phyloP scores from a whole-genome alignment of 176 grass and related monocot genomes.

The Cocos nucifera region DNA sequence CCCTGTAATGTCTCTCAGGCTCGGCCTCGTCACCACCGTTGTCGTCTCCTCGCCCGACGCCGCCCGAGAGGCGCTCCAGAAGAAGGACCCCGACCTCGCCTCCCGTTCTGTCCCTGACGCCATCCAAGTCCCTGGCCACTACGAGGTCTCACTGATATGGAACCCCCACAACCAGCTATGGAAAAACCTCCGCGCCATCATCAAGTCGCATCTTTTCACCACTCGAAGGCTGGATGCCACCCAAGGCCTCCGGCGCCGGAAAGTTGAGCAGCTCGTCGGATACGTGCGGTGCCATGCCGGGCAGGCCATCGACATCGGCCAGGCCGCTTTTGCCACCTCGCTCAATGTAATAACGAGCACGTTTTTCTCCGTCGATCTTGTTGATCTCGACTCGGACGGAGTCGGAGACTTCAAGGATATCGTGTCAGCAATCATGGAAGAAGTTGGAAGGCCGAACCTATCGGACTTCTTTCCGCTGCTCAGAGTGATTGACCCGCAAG shows the following conservation, averaged over 20 bases:
- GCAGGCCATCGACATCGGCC: constrained; percentile 13
- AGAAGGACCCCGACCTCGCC: constrained; percentile 34
- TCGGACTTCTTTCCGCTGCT: constrained; percentile 42
- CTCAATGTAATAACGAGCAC: constrained; percentile 36
- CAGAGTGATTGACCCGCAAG: constrained; percentile 35
- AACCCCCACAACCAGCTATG: constrained; percentile 20
- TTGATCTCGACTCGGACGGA: constrained; percentile 16
- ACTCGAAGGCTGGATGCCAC: constrained; percentile 16
- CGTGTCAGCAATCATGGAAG: constrained; percentile 23
- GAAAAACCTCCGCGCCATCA: constrained; percentile 29
- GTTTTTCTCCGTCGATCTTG: constrained; percentile 40
- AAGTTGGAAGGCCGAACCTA: constrained; percentile 24
- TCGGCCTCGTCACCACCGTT: constrained; percentile 30
- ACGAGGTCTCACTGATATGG: constrained; percentile 19
- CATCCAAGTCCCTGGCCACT: neutral
- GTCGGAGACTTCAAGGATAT: constrained; percentile 24
- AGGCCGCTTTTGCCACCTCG: constrained; percentile 21
- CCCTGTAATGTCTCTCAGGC: constrained; percentile 42
- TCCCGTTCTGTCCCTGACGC: constrained; percentile 25
- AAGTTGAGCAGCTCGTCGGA: constrained; percentile 10
- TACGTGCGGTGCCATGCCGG: constrained; percentile 10
- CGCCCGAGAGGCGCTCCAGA: constrained; percentile 39
- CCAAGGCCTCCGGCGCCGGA: constrained; percentile 14
- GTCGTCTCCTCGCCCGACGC: constrained; percentile 36
- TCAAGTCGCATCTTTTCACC: constrained; percentile 20